phyloP scores from a whole-genome alignment of 1,139 yeast genomes.

The Pichia terricola region DNA sequence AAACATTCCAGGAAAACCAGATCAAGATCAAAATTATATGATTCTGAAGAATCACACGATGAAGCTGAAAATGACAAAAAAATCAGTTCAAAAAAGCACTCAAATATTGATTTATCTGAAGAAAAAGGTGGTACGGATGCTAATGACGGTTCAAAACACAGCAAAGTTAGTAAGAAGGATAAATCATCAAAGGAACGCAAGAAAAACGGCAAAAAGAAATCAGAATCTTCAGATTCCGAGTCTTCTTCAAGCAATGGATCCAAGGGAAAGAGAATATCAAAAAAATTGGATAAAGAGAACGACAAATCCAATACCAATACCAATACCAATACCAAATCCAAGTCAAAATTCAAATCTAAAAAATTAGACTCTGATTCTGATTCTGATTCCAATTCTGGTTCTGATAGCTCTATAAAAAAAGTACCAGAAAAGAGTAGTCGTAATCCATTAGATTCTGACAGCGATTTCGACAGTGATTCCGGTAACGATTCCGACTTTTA shows the following conservation, averaged over 20 bases:
- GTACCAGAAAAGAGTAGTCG: neutral
- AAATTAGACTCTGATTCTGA: neutral
- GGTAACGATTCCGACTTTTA: too few relatives aligned
- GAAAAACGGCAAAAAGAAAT: too few relatives aligned
- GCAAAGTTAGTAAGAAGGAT: too few relatives aligned
- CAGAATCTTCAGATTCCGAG: too few relatives aligned
- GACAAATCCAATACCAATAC: neutral
- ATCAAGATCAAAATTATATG: neutral
- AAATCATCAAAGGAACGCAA: too few relatives aligned
- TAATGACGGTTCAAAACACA: too few relatives aligned
- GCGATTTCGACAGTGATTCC: neutral
- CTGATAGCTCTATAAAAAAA: neutral
- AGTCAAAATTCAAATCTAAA: neutral
- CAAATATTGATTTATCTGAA: too few relatives aligned
- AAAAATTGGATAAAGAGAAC: neutral
- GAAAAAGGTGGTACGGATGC: too few relatives aligned
- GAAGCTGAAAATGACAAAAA: too few relatives aligned
- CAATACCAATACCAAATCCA: neutral
- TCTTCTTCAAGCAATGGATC: too few relatives aligned
- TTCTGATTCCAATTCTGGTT: neutral
- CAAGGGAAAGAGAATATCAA: too few relatives aligned
- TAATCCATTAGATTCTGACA: neutral
- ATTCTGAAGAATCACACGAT: neutral
- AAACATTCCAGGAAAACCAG: neutral
- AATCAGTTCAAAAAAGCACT: too few relatives aligned